A percentile compares a stretch with the other conserved stretches of the same genome.
These are phyloP conservation scores for Priceomyces haplophilus DNA, from an alignment of 805 yeast genomes.

Conservation along the genomic window DNA sequence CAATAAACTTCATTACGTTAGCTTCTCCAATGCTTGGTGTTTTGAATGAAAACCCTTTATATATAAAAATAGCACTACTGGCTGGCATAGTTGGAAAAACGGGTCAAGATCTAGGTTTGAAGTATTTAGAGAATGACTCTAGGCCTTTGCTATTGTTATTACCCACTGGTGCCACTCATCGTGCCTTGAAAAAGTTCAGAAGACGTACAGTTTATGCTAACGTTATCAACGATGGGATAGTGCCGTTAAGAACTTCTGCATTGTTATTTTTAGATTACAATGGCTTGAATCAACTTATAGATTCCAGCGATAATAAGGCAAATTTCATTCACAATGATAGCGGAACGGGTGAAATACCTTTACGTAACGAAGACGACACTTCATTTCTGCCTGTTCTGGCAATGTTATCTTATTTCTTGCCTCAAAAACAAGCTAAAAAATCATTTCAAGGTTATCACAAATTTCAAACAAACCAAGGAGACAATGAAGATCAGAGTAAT, in stretches of 20 bases:
- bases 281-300: constrained; percentile 38
- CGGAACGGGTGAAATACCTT: constrained; percentile 18
- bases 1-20: constrained; percentile 74
- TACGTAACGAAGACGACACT: constrained; percentile 7
- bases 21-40: constrained; percentile 92
- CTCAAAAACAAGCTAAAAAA: constrained; percentile 32
- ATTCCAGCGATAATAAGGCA: constrained; percentile 12
- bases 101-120: constrained; percentile 84
- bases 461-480: constrained; percentile 16
- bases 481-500: constrained; percentile 14
- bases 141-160: constrained; percentile 72
- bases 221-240: constrained; percentile 90
- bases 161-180: constrained; percentile 73
- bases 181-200: constrained; percentile 57
- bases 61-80: constrained; percentile 78
- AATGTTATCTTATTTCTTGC: constrained; percentile 38
- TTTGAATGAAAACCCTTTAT: constrained; percentile 80
- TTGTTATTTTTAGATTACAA: constrained; percentile 82
- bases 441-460: constrained; percentile 12
- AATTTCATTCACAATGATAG: constrained; percentile 13
- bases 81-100: constrained; percentile 90
- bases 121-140: constrained; percentile 36
- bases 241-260: constrained; percentile 88
- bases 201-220: constrained; percentile 86
- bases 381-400: constrained; percentile 33